phyloP scores from a whole-genome alignment of 1,284 basidiomycete genomes.

The Sphaerobolus stellatus region DNA sequence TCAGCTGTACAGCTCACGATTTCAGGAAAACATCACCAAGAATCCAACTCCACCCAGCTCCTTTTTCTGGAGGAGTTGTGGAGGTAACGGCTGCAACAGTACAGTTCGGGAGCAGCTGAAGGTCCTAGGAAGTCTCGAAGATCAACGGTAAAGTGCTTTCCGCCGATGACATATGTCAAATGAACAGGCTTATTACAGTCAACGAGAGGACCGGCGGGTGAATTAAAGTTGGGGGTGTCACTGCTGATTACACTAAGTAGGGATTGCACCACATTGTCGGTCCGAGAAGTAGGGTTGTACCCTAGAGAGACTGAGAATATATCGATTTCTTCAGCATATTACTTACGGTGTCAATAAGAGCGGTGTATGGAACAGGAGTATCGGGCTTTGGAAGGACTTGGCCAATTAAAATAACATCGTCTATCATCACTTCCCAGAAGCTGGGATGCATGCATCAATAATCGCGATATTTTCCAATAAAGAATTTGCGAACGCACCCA shows the following conservation, averaged over 20 bases:
- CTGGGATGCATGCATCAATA: constrained; percentile 26
- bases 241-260: neutral
- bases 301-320: too few species aligned
- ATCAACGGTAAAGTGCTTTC: constrained; percentile 62
- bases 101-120: constrained; percentile 25
- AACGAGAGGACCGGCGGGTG: neutral
- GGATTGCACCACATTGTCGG: constrained; percentile 7
- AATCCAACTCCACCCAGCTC: constrained; percentile 35
- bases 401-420: constrained; percentile 57
- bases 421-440: constrained; percentile 58
- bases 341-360: neutral
- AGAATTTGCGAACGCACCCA: neutral
- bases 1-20: constrained; percentile 27
- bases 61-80: constrained; percentile 50
- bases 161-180: constrained; percentile 61
- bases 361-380: neutral
- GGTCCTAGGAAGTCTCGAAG: constrained; percentile 59
- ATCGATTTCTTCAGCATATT: too few species aligned
- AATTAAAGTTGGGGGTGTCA: neutral
- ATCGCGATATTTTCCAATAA: neutral
- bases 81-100: constrained; percentile 45
- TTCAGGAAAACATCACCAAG: constrained; percentile 44
- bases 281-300: constrained; percentile 11
- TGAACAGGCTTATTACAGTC: constrained; percentile 48
- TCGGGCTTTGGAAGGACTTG: constrained; percentile 38